A percentile compares a stretch with the other conserved stretches of the same genome.
Conservation (phyloP, 139 green algal species). For the Pedinophyceae sp. region DNA sequence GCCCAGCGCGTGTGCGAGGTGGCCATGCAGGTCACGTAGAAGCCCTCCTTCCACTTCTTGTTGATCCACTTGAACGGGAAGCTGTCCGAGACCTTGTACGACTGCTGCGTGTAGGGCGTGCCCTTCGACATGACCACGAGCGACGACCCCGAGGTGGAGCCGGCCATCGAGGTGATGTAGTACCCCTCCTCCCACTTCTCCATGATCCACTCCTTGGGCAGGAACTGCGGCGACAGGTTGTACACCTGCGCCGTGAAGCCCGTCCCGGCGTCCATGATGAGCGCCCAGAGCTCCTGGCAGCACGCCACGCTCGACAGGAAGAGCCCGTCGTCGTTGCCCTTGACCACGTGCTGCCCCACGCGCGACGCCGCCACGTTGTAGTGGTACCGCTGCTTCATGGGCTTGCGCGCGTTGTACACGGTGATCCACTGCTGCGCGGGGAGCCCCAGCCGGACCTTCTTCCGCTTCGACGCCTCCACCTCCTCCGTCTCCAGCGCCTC, state of each 20-base stretch:
- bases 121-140: slow-evolving; percentile 91
- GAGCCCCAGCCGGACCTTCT: slow-evolving; percentile 72
- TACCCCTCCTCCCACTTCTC: slow-evolving; percentile 99
- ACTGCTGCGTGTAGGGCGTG: slow-evolving; percentile 97
- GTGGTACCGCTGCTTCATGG: slow-evolving; percentile 99
- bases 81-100: slow-evolving; percentile 94
- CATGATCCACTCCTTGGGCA: slow-evolving; percentile 99
- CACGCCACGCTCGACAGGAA: slow-evolving; percentile 91
- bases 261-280: slow-evolving; percentile 82
- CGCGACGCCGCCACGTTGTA: slow-evolving; percentile 96
- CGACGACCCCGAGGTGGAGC: slow-evolving; percentile 44
- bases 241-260: slow-evolving; percentile 83
- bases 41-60: slow-evolving; percentile 99
- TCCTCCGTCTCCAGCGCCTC: slow-evolving; percentile 16
- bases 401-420: slow-evolving; percentile 85
- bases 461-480: slow-evolving; percentile 2
- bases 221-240: slow-evolving; percentile 67
- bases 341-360: slow-evolving; percentile 68
- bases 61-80: slow-evolving; percentile 99
- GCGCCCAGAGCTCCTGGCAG: slow-evolving; percentile 89
- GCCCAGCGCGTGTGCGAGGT: slow-evolving; percentile 85
- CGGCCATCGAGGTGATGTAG: slow-evolving; percentile 98
- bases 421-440: slow-evolving; percentile 98
- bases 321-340: slow-evolving; percentile 94
- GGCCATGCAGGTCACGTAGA: slow-evolving; percentile 97